Conservation (phyloP, 345 rosid genomes). For the Eucalyptus sideroxylon region DNA sequence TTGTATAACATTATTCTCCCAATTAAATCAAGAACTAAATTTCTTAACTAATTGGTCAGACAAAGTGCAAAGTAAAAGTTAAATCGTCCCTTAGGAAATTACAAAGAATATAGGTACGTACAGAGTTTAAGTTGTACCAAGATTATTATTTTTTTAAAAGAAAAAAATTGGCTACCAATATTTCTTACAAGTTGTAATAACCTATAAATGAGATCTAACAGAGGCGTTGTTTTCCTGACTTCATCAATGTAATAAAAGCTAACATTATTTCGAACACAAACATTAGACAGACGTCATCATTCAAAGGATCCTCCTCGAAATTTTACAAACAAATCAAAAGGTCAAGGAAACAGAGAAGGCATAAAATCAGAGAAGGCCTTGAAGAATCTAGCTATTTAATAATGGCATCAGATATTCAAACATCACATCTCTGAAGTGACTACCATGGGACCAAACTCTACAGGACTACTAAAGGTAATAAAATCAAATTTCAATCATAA, state of each 20-base stretch:
- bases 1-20: not conserved
- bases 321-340: not conserved
- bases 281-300: not conserved
- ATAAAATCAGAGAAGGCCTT: not conserved
- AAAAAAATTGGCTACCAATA: not conserved
- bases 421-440: not conserved
- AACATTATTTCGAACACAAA: not conserved
- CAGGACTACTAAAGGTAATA: not conserved
- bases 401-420: not conserved
- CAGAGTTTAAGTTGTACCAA: not conserved
- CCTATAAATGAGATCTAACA: not conserved
- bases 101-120: not conserved
- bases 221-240: not conserved
- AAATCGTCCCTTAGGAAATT: not conserved
- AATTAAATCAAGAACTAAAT: not conserved
- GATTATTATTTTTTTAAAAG: not conserved
- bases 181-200: not conserved
- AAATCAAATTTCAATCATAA: not conserved
- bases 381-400: not conserved
- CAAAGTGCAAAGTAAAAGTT: not conserved
- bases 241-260: not conserved
- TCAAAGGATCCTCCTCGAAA: not conserved
- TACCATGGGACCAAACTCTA: not conserved
- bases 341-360: not conserved
- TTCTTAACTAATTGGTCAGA: not conserved